Evolutionary conservation across 768 basidiomycete genomes (phyloP).

Genomic region (Kwoniella heveanensis): DNA sequence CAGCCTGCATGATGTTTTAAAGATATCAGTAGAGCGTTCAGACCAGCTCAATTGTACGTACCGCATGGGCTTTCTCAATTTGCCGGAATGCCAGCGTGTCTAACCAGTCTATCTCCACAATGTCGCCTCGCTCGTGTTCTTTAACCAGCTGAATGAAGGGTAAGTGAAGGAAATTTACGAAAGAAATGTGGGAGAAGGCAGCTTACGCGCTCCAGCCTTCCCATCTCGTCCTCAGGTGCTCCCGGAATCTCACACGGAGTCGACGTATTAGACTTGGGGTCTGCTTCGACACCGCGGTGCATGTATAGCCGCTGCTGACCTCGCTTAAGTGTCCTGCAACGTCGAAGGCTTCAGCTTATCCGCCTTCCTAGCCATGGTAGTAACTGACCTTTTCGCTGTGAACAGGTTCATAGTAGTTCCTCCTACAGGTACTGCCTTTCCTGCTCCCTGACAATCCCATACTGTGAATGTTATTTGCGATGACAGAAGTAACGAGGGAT

Average conservation of each 20-base stretch:
- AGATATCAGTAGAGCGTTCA: background rate
- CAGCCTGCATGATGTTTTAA: constrained; percentile 63
- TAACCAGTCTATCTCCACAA: constrained; percentile 93
- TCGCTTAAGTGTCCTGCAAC: constrained; percentile 74
- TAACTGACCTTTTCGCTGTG: constrained; percentile 83
- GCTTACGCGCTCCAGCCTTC: constrained; percentile 81
- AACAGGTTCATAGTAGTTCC: constrained; percentile 89
- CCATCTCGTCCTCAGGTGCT: constrained; percentile 81
- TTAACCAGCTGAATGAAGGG: constrained; percentile 63
- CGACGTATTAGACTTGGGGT: constrained; percentile 74
- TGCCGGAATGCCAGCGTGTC: constrained; percentile 89
- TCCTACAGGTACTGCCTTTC: constrained; percentile 78
- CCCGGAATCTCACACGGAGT: constrained; percentile 84
- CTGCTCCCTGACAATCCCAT: constrained; percentile 88
- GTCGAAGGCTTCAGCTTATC: background rate
- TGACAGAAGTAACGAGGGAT: constrained; percentile 85
- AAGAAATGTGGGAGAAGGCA: background rate
- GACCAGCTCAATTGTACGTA: constrained; percentile 56
- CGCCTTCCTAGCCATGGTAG: background rate
- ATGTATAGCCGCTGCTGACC: constrained; percentile 87
- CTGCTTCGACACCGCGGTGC: constrained; percentile 82
- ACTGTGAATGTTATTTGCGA: constrained; percentile 91
- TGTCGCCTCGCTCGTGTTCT: constrained; percentile 91
- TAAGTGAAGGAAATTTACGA: too few relatives aligned
- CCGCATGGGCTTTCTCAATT: constrained; percentile 92